Evolutionary conservation across 306 rosid genomes (phyloP).

Genomic region (Leucaena leucocephala): DNA sequence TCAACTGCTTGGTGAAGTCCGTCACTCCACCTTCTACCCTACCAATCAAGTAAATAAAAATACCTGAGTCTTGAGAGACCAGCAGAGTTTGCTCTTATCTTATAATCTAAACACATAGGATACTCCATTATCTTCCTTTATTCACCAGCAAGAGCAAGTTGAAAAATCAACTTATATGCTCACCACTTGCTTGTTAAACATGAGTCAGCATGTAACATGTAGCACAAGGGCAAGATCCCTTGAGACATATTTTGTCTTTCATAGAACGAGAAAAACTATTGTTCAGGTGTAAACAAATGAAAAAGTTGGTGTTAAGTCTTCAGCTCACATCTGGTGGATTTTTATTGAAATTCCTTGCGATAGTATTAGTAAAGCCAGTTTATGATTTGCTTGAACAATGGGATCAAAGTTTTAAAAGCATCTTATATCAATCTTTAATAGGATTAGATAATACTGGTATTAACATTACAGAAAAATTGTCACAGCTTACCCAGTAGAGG

Average conservation of each 20-base stretch:
- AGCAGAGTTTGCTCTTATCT: constrained; percentile 28
- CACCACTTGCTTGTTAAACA: not conserved
- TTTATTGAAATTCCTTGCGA: constrained; percentile 1
- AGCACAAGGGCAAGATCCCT: constrained; percentile 25
- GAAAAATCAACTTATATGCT: constrained; percentile 9
- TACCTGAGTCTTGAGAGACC: constrained; percentile 32
- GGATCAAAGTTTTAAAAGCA: not conserved
- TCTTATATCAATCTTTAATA: not conserved
- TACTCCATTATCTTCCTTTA: constrained; percentile 8
- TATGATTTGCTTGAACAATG: constrained; percentile 4
- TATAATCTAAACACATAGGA: constrained; percentile 16
- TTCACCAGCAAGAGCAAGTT: constrained; percentile 18
- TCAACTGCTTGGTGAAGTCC: constrained; percentile 99
- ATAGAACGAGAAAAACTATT: not conserved
- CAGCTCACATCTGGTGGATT: constrained; percentile 19
- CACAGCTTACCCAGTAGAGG: not conserved
- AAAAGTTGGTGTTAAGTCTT: constrained; percentile 5
- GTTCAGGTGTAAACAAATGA: constrained; percentile 20
- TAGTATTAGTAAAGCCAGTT: constrained; percentile 13
- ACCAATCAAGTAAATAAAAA: constrained; percentile 36
- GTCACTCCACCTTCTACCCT: constrained; percentile 99
- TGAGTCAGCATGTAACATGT: constrained; percentile 11
- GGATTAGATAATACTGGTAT: not conserved
- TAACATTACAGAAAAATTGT: not conserved
- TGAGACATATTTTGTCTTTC: constrained; percentile 15